Evolutionary conservation across 306 rosid species (phyloP).

Genomic region (Lotus japonicus): DNA sequence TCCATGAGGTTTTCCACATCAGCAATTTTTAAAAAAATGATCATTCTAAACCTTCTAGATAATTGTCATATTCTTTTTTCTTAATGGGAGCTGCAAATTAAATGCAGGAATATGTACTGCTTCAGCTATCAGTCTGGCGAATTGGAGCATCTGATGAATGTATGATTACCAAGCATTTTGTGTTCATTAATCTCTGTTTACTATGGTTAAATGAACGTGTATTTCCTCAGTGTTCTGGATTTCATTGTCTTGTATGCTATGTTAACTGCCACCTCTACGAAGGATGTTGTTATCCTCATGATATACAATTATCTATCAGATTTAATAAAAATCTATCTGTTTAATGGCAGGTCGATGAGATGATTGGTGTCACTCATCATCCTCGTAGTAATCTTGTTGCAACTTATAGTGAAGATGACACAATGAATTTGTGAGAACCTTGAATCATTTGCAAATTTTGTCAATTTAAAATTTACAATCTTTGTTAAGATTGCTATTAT

Average conservation of each 20-base stretch:
- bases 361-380: slow-evolving; percentile 86
- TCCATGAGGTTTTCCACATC: background rate
- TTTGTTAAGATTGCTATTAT: no score
- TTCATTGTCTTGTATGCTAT: background rate
- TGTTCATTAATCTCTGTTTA: background rate
- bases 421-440: slow-evolving; percentile 96
- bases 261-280: background rate
- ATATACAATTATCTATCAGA: background rate
- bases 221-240: background rate
- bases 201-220: background rate
- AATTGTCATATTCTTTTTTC: slow-evolving; percentile 13
- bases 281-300: background rate
- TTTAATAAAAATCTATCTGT: background rate
- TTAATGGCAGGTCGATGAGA: slow-evolving; percentile 77
- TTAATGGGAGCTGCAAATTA: slow-evolving; percentile 12
- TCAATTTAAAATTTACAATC: no score
- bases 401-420: slow-evolving; percentile 79
- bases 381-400: slow-evolving; percentile 97
- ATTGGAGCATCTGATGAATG: slow-evolving; percentile 98
- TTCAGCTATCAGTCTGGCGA: slow-evolving; percentile 96
- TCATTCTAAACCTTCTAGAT: background rate
- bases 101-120: slow-evolving; percentile 87
- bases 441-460: no score
- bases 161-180: slow-evolving; percentile 22
- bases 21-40: background rate